Conservation (phyloP, 2,329 filamentous ascomycete genomes). For the Fusarium tricinctum region DNA sequence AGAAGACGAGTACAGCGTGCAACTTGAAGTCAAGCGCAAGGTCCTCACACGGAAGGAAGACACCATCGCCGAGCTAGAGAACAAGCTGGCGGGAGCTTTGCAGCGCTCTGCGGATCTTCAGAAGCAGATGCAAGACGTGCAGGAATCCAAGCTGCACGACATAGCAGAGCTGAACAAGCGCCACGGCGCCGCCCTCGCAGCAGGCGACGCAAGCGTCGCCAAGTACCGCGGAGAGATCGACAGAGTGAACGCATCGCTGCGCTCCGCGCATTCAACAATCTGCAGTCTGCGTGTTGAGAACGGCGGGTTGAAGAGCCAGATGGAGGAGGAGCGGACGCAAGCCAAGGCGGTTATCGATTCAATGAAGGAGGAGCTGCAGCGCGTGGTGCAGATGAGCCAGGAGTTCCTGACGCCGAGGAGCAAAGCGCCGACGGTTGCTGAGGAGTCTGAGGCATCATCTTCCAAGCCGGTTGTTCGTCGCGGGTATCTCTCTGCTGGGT, state of each 20-base stretch:
- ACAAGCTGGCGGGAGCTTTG: slow-evolving; percentile 59
- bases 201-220: slow-evolving; percentile 64
- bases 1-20: slow-evolving; percentile 51
- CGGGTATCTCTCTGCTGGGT: background rate
- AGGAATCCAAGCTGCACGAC: slow-evolving; percentile 53
- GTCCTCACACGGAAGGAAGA: slow-evolving; percentile 56
- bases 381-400: slow-evolving; percentile 62
- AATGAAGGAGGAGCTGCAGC: slow-evolving; percentile 66
- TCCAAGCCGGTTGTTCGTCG: background rate
- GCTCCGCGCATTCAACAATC: slow-evolving; percentile 63
- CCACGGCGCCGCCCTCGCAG: slow-evolving; percentile 63
- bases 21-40: slow-evolving; percentile 53
- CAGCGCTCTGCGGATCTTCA: slow-evolving; percentile 57
- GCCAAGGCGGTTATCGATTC: slow-evolving; percentile 62
- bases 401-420: slow-evolving; percentile 58
- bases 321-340: slow-evolving; percentile 57
- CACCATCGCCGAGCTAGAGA: slow-evolving; percentile 60
- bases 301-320: slow-evolving; percentile 52
- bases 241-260: slow-evolving; percentile 60
- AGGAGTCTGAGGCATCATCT: background rate
- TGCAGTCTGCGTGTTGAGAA: slow-evolving; percentile 63
- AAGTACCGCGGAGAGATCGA: slow-evolving; percentile 66
- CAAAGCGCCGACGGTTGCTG: slow-evolving; percentile 21
- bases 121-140: slow-evolving; percentile 56
- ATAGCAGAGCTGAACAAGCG: slow-evolving; percentile 56